Evolutionary conservation across 2,329 filamentous ascomycete species (phyloP).

Genomic region (Fusarium nodosum): DNA sequence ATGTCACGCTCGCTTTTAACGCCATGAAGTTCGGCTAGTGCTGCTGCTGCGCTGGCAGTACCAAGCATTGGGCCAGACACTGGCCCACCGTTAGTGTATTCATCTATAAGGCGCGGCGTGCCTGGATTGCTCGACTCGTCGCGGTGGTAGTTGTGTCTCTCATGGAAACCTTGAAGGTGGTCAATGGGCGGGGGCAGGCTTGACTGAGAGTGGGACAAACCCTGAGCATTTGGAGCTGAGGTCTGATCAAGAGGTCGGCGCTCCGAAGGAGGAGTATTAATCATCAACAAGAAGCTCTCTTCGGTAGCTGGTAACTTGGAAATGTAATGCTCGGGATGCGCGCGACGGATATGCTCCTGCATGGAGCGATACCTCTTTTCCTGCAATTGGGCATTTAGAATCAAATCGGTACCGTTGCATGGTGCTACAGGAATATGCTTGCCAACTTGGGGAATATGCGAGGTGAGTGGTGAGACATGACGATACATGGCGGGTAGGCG

Average conservation of each 20-base stretch:
- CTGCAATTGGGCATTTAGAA: constrained; percentile 62
- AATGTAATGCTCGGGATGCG: constrained; percentile 97
- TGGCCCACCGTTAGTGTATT: constrained; percentile 67
- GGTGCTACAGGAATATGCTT: constrained; percentile 29
- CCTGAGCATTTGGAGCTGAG: constrained; percentile 52
- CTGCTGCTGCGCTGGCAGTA: constrained; percentile 82
- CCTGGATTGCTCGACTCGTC: constrained; percentile 76
- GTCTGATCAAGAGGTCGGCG: constrained; percentile 64
- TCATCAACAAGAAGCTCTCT: constrained; percentile 97
- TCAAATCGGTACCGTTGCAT: constrained; percentile 44
- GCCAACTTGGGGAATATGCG: constrained; percentile 28
- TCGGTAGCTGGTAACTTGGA: constrained; percentile 97
- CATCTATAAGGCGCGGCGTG: constrained; percentile 77
- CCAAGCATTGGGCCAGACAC: constrained; percentile 60
- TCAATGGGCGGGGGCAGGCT: constrained; percentile 42
- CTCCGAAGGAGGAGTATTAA: constrained; percentile 87
- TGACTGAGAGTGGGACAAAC: constrained; percentile 48
- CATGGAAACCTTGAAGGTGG: constrained; percentile 50
- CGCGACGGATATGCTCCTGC: constrained; percentile 98
- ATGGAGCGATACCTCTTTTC: constrained; percentile 98
- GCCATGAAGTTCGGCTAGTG: constrained; percentile 84
- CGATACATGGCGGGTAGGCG: constrained; percentile 36
- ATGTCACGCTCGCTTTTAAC: constrained; percentile 82
- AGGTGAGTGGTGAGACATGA: constrained; percentile 48
- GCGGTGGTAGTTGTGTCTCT: constrained; percentile 72